Conservation (phyloP, 805 yeast genomes). For the Jamesozyma spencerorum region DNA sequence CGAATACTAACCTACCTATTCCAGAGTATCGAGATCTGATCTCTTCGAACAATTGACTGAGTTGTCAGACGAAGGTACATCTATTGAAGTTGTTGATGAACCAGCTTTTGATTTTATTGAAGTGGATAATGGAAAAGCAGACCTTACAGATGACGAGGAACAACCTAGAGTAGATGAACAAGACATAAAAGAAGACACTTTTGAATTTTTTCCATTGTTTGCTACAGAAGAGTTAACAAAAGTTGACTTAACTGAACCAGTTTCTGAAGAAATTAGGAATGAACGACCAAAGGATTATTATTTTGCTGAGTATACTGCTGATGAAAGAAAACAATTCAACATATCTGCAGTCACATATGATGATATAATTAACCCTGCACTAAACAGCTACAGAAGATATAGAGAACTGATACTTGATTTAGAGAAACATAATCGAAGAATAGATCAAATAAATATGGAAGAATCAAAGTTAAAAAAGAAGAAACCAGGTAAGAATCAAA, state of each 20-base stretch:
- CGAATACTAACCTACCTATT: neutral
- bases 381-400: slow-evolving; percentile 7
- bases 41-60: slow-evolving; percentile 1
- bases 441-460: slow-evolving; percentile 10
- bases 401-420: slow-evolving; percentile 14
- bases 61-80: neutral
- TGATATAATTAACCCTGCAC: slow-evolving; percentile 4
- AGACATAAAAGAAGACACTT: slow-evolving; percentile 14
- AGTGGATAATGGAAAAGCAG: too few relatives aligned
- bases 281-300: slow-evolving; percentile 22
- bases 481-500: slow-evolving; percentile 28
- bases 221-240: slow-evolving; percentile 21
- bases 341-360: slow-evolving; percentile 17
- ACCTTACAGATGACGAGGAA: too few relatives aligned
- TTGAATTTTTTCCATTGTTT: slow-evolving; percentile 26
- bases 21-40: slow-evolving; percentile 4
- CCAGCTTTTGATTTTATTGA: slow-evolving; percentile 3
- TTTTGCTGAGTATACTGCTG: slow-evolving; percentile 11
- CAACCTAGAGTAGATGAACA: neutral
- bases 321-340: slow-evolving; percentile 10
- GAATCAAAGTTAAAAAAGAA: slow-evolving; percentile 14
- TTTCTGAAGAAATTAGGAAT: slow-evolving; percentile 10
- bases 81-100: neutral
- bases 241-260: slow-evolving; percentile 20
- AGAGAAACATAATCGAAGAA: slow-evolving; percentile 11